A percentile compares a stretch with the other conserved stretches of the same genome.
phyloP scores from a whole-genome alignment of 805 yeast genomes.

The Lachancea mirantina region DNA sequence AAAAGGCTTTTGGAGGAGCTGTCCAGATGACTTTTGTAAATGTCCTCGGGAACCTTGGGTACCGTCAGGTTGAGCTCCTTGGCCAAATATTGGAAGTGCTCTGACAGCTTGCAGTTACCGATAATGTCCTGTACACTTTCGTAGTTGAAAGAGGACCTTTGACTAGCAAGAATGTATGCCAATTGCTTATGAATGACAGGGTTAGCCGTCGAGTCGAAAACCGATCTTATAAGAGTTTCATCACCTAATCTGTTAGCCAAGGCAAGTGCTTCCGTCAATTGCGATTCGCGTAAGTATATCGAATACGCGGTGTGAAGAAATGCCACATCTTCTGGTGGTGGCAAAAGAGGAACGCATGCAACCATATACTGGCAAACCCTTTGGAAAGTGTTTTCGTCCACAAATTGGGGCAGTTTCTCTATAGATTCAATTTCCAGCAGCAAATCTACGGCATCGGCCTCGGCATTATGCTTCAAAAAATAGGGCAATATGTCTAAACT shows the following conservation, averaged over 20 bases:
- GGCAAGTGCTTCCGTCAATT: conserved; percentile 82
- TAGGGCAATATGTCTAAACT: conserved; percentile 78
- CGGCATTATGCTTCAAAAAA: conserved; percentile 91
- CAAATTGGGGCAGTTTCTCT: conserved; percentile 73
- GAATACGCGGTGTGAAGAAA: conserved; percentile 84
- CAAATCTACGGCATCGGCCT: conserved; percentile 95
- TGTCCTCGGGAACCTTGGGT: conserved; percentile 92
- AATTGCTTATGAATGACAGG: conserved; percentile 74
- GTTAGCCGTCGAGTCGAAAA: conserved; percentile 76
- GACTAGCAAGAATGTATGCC: conserved; percentile 82
- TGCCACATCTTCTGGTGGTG: conserved; percentile 87
- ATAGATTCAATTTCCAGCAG: conserved; percentile 83
- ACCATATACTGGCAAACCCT: conserved; percentile 93
- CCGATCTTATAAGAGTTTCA: conserved; percentile 65
- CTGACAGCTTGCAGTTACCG: conserved; percentile 70
- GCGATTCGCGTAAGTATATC: conserved; percentile 70
- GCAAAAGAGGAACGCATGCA: conserved; percentile 91
- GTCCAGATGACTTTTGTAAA: conserved; percentile 86
- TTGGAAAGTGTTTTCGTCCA: conserved; percentile 74
- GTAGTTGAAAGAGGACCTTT: conserved; percentile 71
- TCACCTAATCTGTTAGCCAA: conserved; percentile 86
- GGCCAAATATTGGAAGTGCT: conserved; percentile 70
- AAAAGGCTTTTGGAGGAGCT: conserved; percentile 49
- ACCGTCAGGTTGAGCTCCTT: conserved; percentile 83
- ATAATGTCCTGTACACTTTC: conserved; percentile 77